These are phyloP conservation scores for Medicago ruthenica DNA, from an alignment of 306 rosid genomes.

Conservation along the genomic window DNA sequence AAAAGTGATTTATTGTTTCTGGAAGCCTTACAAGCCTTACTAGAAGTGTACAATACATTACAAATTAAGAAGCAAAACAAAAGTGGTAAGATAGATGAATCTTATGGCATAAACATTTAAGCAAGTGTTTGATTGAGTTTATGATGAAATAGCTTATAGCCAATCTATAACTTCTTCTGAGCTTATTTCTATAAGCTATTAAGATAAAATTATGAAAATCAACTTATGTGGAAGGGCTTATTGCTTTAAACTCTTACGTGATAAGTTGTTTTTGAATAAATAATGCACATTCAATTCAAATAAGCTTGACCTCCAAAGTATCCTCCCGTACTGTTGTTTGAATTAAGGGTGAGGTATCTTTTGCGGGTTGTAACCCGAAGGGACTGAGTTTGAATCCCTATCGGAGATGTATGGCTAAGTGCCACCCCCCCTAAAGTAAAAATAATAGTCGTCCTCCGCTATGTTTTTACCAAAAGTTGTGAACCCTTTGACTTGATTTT, in stretches of 20 bases:
- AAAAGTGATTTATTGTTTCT: background rate
- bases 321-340: background rate
- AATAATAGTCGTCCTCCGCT: too few species aligned
- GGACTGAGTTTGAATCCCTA: too few species aligned
- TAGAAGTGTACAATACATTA: background rate
- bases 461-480: too few species aligned
- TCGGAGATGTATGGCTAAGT: too few species aligned
- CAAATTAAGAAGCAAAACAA: background rate
- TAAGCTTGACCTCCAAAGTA: constrained; percentile 4
- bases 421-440: too few species aligned
- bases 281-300: constrained; percentile 6
- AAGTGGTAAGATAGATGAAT: background rate
- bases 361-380: too few species aligned
- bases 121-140: background rate
- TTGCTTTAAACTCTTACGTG: background rate
- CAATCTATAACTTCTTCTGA: background rate
- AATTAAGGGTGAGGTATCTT: background rate
- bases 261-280: background rate
- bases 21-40: too few species aligned
- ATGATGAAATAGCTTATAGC: background rate
- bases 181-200: background rate
- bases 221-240: background rate
- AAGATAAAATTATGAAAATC: background rate
- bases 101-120: background rate
- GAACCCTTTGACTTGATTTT: too few species aligned